phyloP scores from a whole-genome alignment of 345 rosid genomes.

The Gossypium turneri region DNA sequence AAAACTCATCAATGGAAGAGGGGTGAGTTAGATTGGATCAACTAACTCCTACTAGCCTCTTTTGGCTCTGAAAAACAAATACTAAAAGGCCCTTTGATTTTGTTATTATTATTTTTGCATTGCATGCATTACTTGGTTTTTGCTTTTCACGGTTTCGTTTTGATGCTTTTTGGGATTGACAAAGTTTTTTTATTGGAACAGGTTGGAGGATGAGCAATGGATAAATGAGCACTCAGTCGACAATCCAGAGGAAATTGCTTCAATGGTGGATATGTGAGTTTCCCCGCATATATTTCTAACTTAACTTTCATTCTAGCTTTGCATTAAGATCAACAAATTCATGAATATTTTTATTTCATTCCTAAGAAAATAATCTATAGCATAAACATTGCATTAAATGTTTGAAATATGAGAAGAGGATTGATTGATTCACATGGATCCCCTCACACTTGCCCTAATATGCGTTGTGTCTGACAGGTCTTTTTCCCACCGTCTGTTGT shows the following conservation, averaged over 20 bases:
- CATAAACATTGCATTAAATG: neutral
- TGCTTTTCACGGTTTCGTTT: neutral
- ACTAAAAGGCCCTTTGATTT: neutral
- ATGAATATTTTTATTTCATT: neutral
- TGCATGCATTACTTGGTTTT: neutral
- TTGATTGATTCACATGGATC: neutral
- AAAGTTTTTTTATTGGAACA: slow-evolving; percentile 11
- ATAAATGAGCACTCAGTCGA: slow-evolving; percentile 52
- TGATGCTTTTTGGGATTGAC: neutral
- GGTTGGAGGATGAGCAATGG: slow-evolving; percentile 43
- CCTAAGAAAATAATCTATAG: neutral
- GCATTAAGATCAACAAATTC: neutral
- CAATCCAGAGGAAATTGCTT: slow-evolving; percentile 65
- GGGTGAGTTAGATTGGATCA: slow-evolving; percentile 36
- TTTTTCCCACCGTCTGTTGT: neutral
- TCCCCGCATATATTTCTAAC: neutral
- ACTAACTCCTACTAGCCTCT: neutral
- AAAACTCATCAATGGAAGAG: slow-evolving; percentile 48
- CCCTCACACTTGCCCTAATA: neutral
- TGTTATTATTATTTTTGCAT: neutral
- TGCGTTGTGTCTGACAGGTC: neutral
- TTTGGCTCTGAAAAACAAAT: neutral
- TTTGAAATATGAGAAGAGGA: neutral
- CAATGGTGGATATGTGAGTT: slow-evolving; percentile 77
- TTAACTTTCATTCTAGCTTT: neutral